Percentiles rank a stretch among this genome's conserved stretches.
These are phyloP conservation scores for Starmerella riodocensis DNA, from an alignment of 805 yeast genomes.

Conservation along the genomic window DNA sequence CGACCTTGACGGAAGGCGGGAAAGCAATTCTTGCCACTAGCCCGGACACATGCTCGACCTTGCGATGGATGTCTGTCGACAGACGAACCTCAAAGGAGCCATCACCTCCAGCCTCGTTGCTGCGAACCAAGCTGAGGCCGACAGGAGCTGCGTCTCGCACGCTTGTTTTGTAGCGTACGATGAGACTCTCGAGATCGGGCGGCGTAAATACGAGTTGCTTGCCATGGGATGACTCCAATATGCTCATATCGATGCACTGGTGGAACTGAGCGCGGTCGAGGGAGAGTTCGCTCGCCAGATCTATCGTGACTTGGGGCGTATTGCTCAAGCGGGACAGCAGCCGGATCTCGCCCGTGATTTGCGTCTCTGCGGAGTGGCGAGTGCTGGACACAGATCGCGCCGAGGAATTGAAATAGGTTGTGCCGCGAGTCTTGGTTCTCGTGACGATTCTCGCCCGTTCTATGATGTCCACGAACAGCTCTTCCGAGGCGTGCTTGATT, in stretches of 20 bases:
- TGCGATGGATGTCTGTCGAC: conserved; percentile 34
- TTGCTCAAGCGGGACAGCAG: conserved; percentile 66
- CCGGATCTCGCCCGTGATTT: conserved; percentile 48
- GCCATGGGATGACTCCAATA: conserved; percentile 35
- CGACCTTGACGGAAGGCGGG: conserved; percentile 17
- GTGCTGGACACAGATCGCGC: background rate
- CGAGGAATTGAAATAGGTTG: background rate
- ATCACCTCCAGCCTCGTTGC: too few species aligned
- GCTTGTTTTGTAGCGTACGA: conserved; percentile 54
- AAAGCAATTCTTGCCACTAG: conserved; percentile 34
- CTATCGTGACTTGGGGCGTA: conserved; percentile 52
- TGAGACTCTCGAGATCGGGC: conserved; percentile 63
- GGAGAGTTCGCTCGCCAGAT: conserved; percentile 5
- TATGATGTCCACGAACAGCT: conserved; percentile 67
- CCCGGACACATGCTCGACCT: conserved; percentile 37
- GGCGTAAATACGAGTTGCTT: conserved; percentile 59
- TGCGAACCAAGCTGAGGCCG: conserved; percentile 36
- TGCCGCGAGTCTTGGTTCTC: conserved; percentile 23
- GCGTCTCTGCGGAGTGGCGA: conserved; percentile 15
- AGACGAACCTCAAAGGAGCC: conserved; percentile 51
- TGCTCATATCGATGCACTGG: conserved; percentile 44
- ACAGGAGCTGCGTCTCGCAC: conserved; percentile 38
- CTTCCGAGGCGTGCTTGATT: conserved; percentile 66
- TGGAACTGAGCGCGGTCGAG: conserved; percentile 37
- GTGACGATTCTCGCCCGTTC: conserved; percentile 48